These are phyloP conservation scores for Jackrogersella minutella DNA, from an alignment of 495 filamentous ascomycete species.

Conservation along the genomic window DNA sequence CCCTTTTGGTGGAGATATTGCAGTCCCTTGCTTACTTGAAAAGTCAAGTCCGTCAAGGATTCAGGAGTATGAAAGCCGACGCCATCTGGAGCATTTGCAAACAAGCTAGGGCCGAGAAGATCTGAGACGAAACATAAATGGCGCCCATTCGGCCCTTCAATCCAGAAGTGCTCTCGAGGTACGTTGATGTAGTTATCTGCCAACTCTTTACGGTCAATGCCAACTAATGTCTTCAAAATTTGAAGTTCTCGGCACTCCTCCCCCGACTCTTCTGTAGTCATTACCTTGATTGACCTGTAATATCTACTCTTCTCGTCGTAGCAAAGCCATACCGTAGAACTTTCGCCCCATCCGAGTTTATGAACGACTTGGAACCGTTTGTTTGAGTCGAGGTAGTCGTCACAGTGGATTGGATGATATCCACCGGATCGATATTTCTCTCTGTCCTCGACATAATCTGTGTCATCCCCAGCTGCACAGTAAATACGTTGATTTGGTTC, in stretches of 20 bases:
- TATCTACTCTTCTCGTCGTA: constrained; percentile 43
- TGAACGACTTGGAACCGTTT: constrained; percentile 56
- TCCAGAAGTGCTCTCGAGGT: constrained; percentile 43
- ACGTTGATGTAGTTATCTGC: constrained; percentile 23
- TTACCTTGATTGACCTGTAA: constrained; percentile 35
- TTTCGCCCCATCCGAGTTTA: constrained; percentile 61
- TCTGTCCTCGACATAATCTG: constrained; percentile 4
- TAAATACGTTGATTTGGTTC: neutral
- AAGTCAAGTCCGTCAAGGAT: constrained; percentile 1
- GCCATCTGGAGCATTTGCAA: neutral
- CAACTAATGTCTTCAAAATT: constrained; percentile 14
- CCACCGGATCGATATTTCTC: constrained; percentile 43
- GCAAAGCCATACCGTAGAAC: constrained; percentile 64
- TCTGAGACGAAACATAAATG: constrained; percentile 48
- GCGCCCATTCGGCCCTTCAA: constrained; percentile 50
- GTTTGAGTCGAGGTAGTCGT: constrained; percentile 45
- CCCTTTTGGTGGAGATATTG: constrained; percentile 24
- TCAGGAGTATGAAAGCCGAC: constrained; percentile 13
- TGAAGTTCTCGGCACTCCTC: constrained; percentile 28
- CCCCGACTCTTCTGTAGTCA: constrained; percentile 13
- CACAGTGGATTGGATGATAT: constrained; percentile 59
- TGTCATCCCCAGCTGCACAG: neutral
- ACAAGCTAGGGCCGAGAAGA: constrained; percentile 19
- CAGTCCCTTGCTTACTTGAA: constrained; percentile 24
- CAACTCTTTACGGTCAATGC: neutral